These are phyloP conservation scores for Coemansia asiatica DNA, from an alignment of 192 early-diverging fungal species.

Conservation along the genomic window DNA sequence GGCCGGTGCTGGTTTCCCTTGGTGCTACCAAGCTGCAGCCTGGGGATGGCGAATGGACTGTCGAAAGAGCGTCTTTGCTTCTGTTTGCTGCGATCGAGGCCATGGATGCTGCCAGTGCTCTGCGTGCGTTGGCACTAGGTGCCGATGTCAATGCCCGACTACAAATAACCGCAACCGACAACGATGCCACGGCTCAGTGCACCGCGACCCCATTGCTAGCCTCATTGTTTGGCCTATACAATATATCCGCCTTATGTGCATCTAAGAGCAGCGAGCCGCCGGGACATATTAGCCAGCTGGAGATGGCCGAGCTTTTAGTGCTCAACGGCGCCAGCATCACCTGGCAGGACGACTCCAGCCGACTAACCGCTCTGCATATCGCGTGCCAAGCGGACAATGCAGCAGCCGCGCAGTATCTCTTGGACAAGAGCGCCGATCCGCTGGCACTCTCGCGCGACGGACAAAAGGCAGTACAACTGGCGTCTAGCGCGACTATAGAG, in stretches of 20 bases:
- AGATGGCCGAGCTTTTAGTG: constrained; percentile 45
- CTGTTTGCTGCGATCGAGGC: constrained; percentile 38
- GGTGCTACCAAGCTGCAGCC: neutral
- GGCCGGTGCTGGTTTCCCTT: constrained; percentile 1
- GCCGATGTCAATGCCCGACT: constrained; percentile 61
- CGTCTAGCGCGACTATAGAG: neutral
- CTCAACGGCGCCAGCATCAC: constrained; percentile 41
- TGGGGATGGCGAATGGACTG: constrained; percentile 1
- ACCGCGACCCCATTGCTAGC: constrained; percentile 18
- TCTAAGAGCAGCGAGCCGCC: no score
- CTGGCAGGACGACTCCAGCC: constrained; percentile 12
- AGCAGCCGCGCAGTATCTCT: constrained; percentile 18
- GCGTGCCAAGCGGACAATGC: constrained; percentile 22
- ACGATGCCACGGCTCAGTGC: neutral
- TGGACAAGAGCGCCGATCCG: constrained; percentile 45
- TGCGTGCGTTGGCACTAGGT: constrained; percentile 70
- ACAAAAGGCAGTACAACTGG: constrained; percentile 8
- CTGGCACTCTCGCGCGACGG: constrained; percentile 15
- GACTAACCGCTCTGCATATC: constrained; percentile 30
- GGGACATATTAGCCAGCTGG: neutral
- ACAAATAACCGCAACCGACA: neutral
- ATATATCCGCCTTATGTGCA: neutral
- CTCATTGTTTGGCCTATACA: constrained; percentile 31
- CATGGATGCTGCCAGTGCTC: constrained; percentile 56
- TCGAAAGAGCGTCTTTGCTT: constrained; percentile 19